Evolutionary conservation across 2,329 filamentous ascomycete genomes (phyloP).

Genomic region (Nectriaceae sp.): DNA sequence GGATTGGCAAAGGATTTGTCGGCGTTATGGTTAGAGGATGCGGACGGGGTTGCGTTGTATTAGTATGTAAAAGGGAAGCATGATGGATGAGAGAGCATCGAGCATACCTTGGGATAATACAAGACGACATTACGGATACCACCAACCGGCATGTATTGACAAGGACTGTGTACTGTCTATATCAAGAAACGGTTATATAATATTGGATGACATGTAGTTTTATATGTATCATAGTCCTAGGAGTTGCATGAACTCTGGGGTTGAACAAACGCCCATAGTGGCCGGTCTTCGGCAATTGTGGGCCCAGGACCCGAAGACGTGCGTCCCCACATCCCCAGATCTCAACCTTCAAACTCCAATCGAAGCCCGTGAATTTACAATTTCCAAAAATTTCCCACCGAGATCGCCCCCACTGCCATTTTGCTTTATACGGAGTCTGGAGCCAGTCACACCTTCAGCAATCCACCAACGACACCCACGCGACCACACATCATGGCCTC

Average conservation of each 20-base stretch:
- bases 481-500: constrained; percentile 43
- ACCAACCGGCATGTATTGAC: too few species aligned
- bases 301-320: constrained; percentile 24
- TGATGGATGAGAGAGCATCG: not conserved
- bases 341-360: constrained; percentile 33
- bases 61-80: constrained; percentile 6
- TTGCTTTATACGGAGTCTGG: constrained; percentile 6
- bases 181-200: too few species aligned
- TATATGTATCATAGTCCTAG: too few species aligned
- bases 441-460: not conserved
- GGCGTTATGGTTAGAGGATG: constrained; percentile 67
- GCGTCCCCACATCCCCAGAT: constrained; percentile 29
- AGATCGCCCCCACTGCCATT: constrained; percentile 29
- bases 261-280: not conserved
- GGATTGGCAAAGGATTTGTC: constrained; percentile 76
- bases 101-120: not conserved
- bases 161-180: too few species aligned
- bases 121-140: too few species aligned
- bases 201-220: too few species aligned
- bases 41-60: constrained; percentile 54
- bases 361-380: constrained; percentile 37
- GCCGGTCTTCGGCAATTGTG: not conserved
- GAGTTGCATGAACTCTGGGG: not conserved
- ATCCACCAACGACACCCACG: too few species aligned
- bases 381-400: constrained; percentile 32